Evolutionary conservation across 495 filamentous ascomycete genomes (phyloP).

Genomic region (Astrocystis sublimbata): DNA sequence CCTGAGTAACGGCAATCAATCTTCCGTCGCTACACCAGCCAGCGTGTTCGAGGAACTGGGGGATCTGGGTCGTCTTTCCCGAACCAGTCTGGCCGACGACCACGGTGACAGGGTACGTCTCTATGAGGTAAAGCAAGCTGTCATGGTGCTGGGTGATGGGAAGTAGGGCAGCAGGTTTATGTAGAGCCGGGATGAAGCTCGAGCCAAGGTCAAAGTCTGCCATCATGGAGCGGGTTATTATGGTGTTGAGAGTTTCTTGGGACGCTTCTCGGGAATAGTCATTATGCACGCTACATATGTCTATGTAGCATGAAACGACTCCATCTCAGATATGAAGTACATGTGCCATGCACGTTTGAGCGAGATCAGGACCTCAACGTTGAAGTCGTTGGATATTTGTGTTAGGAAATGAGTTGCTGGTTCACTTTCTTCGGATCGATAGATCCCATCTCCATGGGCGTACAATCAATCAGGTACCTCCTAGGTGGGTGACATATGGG

Average conservation of each 20-base stretch:
- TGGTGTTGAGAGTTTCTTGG: neutral
- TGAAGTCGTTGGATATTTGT: neutral
- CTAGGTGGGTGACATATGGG: neutral
- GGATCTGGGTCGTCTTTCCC: constrained; percentile 87
- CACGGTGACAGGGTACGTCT: constrained; percentile 76
- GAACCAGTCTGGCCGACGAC: constrained; percentile 90
- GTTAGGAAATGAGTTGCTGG: too few species aligned
- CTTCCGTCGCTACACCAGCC: constrained; percentile 86
- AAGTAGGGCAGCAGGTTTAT: constrained; percentile 74
- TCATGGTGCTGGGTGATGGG: constrained; percentile 77
- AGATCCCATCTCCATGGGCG: too few species aligned
- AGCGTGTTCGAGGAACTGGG: constrained; percentile 81
- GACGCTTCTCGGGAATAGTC: neutral
- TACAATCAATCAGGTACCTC: too few species aligned
- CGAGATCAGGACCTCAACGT: neutral
- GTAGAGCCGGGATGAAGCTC: constrained; percentile 71
- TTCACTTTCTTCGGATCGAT: too few species aligned
- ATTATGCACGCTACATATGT: neutral
- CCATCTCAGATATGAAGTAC: neutral
- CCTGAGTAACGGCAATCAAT: constrained; percentile 87
- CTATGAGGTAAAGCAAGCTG: constrained; percentile 72
- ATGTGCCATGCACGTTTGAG: neutral
- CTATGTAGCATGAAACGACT: neutral
- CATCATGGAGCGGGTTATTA: constrained; percentile 33
- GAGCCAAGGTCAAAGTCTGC: constrained; percentile 61